phyloP scores from a whole-genome alignment of 1,139 yeast genomes.

The Starmera stellimalicola region DNA sequence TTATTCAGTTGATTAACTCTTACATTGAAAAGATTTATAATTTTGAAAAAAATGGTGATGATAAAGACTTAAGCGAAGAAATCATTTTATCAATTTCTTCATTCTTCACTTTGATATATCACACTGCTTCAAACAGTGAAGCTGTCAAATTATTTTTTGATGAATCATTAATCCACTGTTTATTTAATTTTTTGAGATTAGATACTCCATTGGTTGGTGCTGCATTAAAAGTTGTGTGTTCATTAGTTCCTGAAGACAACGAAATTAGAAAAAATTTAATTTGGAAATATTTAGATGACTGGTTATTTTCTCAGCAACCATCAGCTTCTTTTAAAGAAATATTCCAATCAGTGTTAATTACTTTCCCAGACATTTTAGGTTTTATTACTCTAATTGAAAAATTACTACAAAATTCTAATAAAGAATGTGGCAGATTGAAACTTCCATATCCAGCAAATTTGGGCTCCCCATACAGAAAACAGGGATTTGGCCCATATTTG shows the following conservation, averaged over 20 bases:
- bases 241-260: slow-evolving; percentile 37
- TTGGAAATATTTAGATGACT: slow-evolving; percentile 68
- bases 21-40: slow-evolving; percentile 41
- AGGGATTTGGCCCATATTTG: slow-evolving; percentile 75
- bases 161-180: slow-evolving; percentile 25
- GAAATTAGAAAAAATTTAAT: slow-evolving; percentile 37
- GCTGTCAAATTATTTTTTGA: slow-evolving; percentile 28
- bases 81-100: slow-evolving; percentile 72
- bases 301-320: slow-evolving; percentile 40
- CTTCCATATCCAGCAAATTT: slow-evolving; percentile 56
- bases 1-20: slow-evolving; percentile 46
- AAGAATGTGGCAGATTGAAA: slow-evolving; percentile 29
- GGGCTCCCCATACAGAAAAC: slow-evolving; percentile 52
- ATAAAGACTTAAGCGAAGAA: slow-evolving; percentile 67
- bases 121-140: slow-evolving; percentile 36
- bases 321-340: slow-evolving; percentile 20
- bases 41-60: slow-evolving; percentile 23
- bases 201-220: slow-evolving; percentile 49
- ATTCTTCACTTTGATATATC: slow-evolving; percentile 46
- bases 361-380: slow-evolving; percentile 51
- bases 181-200: slow-evolving; percentile 38
- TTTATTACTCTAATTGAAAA: slow-evolving; percentile 45
- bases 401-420: slow-evolving; percentile 24
- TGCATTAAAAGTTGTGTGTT: slow-evolving; percentile 40
- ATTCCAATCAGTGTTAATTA: slow-evolving; percentile 22